A percentile compares a stretch with the other conserved stretches of the same genome.
These are phyloP conservation scores for Boeremia lycopersici DNA, from an alignment of 2,329 filamentous ascomycete species.

Conservation along the genomic window DNA sequence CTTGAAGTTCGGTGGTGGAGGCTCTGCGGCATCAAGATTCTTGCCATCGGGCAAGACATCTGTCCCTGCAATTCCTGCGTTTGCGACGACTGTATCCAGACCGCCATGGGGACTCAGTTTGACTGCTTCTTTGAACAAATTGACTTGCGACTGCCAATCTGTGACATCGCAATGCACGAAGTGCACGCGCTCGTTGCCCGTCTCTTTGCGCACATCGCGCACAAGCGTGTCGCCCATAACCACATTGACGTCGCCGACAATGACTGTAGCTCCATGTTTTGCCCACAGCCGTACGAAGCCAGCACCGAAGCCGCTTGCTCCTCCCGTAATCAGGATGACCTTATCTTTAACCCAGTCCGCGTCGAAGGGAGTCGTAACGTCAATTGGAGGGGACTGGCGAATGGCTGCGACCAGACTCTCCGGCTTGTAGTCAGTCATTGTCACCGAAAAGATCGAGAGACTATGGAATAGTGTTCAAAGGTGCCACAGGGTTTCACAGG, in stretches of 20 bases:
- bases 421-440: conserved; percentile 34
- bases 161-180: conserved; percentile 70
- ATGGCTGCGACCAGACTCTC: conserved; percentile 30
- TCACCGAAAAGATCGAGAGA: not conserved
- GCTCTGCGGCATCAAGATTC: conserved; percentile 53
- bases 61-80: conserved; percentile 64
- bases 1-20: conserved; percentile 57
- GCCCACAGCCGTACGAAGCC: conserved; percentile 49
- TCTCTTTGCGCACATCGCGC: conserved; percentile 55
- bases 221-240: conserved; percentile 61
- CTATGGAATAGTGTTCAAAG: not conserved
- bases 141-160: conserved; percentile 67
- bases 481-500: not conserved
- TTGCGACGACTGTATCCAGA: conserved; percentile 69
- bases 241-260: conserved; percentile 68
- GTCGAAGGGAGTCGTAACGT: conserved; percentile 43
- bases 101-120: conserved; percentile 60
- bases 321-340: conserved; percentile 48
- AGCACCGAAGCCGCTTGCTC: conserved; percentile 49
- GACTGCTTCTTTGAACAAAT: conserved; percentile 65
- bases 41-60: conserved; percentile 56
- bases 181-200: conserved; percentile 54
- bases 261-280: conserved; percentile 58
- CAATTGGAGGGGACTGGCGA: conserved; percentile 48
- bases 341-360: conserved; percentile 47